phyloP scores from a whole-genome alignment of 345 rosid genomes.

The Populus nigra region DNA sequence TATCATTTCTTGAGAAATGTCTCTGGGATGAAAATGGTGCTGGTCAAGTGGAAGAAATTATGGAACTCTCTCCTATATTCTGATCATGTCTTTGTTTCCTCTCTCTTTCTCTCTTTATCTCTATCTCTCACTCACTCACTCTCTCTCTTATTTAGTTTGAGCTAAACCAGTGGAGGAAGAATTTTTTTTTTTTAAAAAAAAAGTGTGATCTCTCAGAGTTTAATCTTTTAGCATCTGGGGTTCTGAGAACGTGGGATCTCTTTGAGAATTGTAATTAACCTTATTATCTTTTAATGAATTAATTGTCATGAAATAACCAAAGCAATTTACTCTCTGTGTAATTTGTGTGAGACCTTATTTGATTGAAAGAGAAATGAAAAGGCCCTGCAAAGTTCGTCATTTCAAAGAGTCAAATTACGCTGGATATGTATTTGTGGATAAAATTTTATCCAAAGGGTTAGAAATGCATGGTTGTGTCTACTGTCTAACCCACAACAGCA shows the following conservation, averaged over 20 bases:
- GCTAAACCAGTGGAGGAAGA: neutral
- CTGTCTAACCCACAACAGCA: neutral
- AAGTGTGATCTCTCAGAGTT: conserved; percentile 1
- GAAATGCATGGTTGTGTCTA: neutral
- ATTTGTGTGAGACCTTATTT: neutral
- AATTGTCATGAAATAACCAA: neutral
- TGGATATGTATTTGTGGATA: neutral
- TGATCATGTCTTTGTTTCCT: conserved; percentile 13
- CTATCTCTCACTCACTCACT: neutral
- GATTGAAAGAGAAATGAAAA: neutral
- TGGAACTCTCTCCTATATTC: conserved; percentile 38
- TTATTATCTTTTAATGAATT: conserved; percentile 12
- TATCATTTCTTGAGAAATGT: conserved; percentile 94
- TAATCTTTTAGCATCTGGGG: conserved; percentile 19
- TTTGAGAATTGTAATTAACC: conserved; percentile 28
- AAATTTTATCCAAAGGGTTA: neutral
- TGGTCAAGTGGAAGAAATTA: conserved; percentile 26
- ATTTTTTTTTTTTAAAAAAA: neutral
- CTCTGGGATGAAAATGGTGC: conserved; percentile 64
- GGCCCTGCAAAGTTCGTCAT: neutral
- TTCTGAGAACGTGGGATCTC: conserved; percentile 34
- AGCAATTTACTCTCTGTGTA: neutral
- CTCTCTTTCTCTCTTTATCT: neutral
- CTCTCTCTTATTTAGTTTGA: neutral
- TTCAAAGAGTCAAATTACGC: neutral